Conservation (phyloP, 106 monocot species). For the Dendrobium chrysotoxum region DNA sequence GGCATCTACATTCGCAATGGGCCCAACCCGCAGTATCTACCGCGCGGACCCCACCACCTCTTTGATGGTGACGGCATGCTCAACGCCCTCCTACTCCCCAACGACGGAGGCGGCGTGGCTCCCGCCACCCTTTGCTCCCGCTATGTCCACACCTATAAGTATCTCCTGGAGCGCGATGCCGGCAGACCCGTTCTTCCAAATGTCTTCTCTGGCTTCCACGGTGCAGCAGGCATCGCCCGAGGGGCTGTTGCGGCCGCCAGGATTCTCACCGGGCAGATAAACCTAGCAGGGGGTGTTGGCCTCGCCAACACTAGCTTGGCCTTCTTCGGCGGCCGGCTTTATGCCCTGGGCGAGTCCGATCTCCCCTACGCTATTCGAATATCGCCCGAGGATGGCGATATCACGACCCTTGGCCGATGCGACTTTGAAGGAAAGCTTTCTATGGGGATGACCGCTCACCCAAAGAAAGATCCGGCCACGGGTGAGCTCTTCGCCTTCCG, state of each 20-base stretch:
- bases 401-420: constrained; percentile 30
- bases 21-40: constrained; percentile 62
- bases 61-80: constrained; percentile 82
- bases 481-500: constrained; percentile 67
- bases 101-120: neutral
- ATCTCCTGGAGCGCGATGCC: constrained; percentile 38
- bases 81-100: constrained; percentile 52
- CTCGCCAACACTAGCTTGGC: constrained; percentile 55
- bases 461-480: constrained; percentile 48
- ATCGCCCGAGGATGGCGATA: constrained; percentile 24
- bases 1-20: constrained; percentile 79
- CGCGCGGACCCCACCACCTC: constrained; percentile 54
- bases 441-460: constrained; percentile 62
- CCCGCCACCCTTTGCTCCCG: constrained; percentile 53
- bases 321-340: constrained; percentile 32
- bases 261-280: constrained; percentile 56
- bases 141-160: constrained; percentile 53
- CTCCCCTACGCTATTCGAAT: constrained; percentile 41
- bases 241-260: constrained; percentile 35
- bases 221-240: constrained; percentile 43
- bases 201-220: constrained; percentile 47
- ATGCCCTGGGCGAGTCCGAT: constrained; percentile 58
- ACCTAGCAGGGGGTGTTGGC: constrained; percentile 34
- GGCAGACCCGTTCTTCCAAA: constrained; percentile 47
- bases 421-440: constrained; percentile 31